A percentile compares a stretch with the other conserved stretches of the same genome.
Evolutionary conservation across 352 stramenopile species (phyloP).

Genomic region (Elongisporangium senticosum): DNA sequence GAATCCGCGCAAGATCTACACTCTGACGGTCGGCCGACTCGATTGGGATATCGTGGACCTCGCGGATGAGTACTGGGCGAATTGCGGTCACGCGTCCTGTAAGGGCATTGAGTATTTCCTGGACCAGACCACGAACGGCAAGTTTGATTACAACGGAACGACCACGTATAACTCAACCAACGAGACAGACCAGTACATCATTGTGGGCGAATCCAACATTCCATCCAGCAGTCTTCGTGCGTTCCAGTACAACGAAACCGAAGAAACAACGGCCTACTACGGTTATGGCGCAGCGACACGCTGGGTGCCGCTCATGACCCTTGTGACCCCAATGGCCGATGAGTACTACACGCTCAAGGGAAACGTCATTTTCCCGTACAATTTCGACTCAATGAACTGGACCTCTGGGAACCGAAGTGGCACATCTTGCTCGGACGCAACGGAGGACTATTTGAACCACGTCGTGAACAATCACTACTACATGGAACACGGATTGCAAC

Average conservation of each 20-base stretch:
- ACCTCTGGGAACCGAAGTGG: slow-evolving; percentile 17
- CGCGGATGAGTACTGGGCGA: slow-evolving; percentile 27
- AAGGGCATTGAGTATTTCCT: slow-evolving; percentile 29
- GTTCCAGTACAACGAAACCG: slow-evolving; percentile 10
- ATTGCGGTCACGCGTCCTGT: slow-evolving; percentile 19
- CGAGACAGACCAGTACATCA: background rate
- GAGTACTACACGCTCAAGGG: slow-evolving; percentile 8
- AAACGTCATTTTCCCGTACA: slow-evolving; percentile 30
- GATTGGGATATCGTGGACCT: slow-evolving; percentile 32
- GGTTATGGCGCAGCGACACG: slow-evolving; percentile 22
- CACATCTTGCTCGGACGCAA: slow-evolving; percentile 27
- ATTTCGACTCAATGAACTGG: slow-evolving; percentile 10
- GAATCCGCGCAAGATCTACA: slow-evolving; percentile 39
- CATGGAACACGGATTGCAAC: slow-evolving; percentile 38
- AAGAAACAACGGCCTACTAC: background rate
- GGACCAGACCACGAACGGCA: slow-evolving; percentile 7
- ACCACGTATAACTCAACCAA: slow-evolving; percentile 8
- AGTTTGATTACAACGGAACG: background rate
- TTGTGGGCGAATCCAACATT: slow-evolving; percentile 34
- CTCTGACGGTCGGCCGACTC: slow-evolving; percentile 36
- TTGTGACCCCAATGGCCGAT: slow-evolving; percentile 21
- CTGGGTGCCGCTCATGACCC: slow-evolving; percentile 32
- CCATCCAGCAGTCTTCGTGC: slow-evolving; percentile 19
- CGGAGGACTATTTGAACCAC: slow-evolving; percentile 29
- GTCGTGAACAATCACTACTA: slow-evolving; percentile 37